A percentile compares a stretch with the other conserved stretches of the same genome.
Conservation (phyloP, 1,139 yeast genomes). For the Candida labiduridarum region DNA sequence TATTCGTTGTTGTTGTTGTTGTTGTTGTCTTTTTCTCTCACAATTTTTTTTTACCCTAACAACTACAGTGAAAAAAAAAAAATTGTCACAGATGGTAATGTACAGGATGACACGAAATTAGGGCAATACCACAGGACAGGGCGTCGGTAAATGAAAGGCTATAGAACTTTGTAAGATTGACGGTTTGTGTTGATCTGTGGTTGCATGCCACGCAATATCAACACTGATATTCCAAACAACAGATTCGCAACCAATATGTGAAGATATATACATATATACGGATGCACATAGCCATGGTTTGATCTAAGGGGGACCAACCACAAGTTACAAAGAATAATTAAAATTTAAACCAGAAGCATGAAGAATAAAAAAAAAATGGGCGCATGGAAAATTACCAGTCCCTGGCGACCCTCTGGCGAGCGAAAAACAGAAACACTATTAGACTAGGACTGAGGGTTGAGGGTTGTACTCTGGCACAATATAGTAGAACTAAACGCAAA, state of each 20-base stretch:
- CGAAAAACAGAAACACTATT: too few relatives aligned
- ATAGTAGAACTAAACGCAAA: too few relatives aligned
- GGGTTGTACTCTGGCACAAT: too few relatives aligned
- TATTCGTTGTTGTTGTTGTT: slow-evolving; percentile 4
- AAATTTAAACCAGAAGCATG: background rate
- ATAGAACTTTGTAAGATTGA: background rate
- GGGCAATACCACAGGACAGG: too few relatives aligned
- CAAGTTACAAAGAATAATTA: background rate
- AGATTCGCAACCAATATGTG: background rate
- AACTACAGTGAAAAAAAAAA: background rate
- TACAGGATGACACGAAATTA: slow-evolving; percentile 7
- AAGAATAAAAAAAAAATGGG: background rate
- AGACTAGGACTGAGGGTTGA: too few relatives aligned
- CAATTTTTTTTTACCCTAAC: background rate
- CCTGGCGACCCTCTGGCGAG: too few relatives aligned
- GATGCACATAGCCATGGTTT: background rate
- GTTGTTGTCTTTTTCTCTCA: background rate
- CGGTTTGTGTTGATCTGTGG: background rate
- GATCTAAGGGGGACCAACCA: background rate
- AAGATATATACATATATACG: background rate
- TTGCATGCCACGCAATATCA: background rate
- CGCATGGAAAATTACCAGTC: background rate
- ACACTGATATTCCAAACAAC: background rate
- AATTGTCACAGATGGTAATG: slow-evolving; percentile 1
- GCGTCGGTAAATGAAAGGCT: too few relatives aligned